Base-by-base conservation (phyloP, 139 green algal genomes). In the Gonium pectorale region DNA sequence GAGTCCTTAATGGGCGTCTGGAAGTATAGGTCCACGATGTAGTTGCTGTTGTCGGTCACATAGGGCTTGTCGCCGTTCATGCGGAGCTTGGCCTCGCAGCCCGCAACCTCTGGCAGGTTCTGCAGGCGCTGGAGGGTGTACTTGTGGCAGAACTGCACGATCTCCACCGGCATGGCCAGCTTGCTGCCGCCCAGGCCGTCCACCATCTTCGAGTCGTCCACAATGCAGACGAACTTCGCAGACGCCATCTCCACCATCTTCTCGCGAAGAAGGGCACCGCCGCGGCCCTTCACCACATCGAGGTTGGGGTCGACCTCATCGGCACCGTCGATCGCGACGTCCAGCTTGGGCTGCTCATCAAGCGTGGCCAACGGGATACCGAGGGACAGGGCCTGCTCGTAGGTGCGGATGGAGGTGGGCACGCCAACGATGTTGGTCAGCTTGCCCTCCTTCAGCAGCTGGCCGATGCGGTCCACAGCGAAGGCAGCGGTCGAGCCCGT, bases 21-120 rank as follows among this genome's bases (percentile, higher is more conserved):
- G 81, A 99, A 99, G 94, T 99, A 99, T 29, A 99, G 93, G 91
- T 99, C 97, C 3, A 99, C 96, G 62, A 99, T 99, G 93, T 98
- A 99, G 95, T 99, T 99, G 86, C 70, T 86, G 94, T 99, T 99
- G 92, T 99, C 97, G 8, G 97, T 99, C 24, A 99, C 96, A 72
- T 99, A 99, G 3, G 94, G 92, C 89, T 98, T 96, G 89, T 98
- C 97, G 56, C 95, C 96, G 27, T 98, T 91, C 94, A 97, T 97
- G 84, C 96, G 94, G 43, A 99, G 92, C 91, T 97, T 96, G 67
- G 97, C 97, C 31, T 93, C 89, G 87, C 95, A 97, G 27, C 96
- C 96, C 40, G 86, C 89, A 27, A 96, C 90, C 89, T 96, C 92
- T 13, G 92, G 89, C 56, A 97, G 87, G 38, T 91, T 85, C 43